Base-by-base conservation (phyloP, 2,329 filamentous ascomycete species). In the Talaromyces atroroseus region DNA sequence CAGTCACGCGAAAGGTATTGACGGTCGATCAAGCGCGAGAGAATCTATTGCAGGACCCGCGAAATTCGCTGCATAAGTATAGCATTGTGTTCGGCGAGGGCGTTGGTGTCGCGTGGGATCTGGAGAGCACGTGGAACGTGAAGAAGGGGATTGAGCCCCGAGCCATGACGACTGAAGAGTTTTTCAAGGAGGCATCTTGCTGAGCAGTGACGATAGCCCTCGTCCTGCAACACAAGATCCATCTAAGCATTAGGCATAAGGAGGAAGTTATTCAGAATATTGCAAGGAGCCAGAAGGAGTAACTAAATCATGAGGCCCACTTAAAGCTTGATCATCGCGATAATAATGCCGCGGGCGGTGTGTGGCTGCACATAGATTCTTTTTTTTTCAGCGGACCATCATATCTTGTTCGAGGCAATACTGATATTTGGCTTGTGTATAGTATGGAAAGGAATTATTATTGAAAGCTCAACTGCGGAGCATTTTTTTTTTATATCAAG, bases 51-150 rank as follows among this genome's bases (percentile, higher is more conserved):
- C 66, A 68, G 11, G 75, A 82, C 5, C 78, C 80, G 0, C 71
- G 68, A 0, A 75, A 82, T 62, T 65, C 64, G 2, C 73, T 86
- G 64, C 75, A 76, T 62, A 86, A 82, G 70, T 88, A 88, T 68
- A 73, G 81, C 21, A 72, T 44, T 59, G 79, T 84, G 0, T 88
- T 88, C 73, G 82, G 78, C 1, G 72, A 79, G 54, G 82, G 82
- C 0, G 71, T 68, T 7, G 85, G 85, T 0, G 79, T 86, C 5
- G 77, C 76, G 40, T 88, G 85, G 85, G 76, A 79, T 7, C 71
- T 75, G 64, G 66, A 74, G 10, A 65, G 64, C 59, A 86, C 82
- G 7, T 74, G 82, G 60, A 87, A 86, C 67, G 59, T 63, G 2
- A 63, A 77, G 65, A 69, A 77, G 40, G 76, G 75, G 0, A 78